These are phyloP conservation scores for Silybum marianum DNA, from an alignment of 129 eudicot genomes.

Conservation along the genomic window DNA sequence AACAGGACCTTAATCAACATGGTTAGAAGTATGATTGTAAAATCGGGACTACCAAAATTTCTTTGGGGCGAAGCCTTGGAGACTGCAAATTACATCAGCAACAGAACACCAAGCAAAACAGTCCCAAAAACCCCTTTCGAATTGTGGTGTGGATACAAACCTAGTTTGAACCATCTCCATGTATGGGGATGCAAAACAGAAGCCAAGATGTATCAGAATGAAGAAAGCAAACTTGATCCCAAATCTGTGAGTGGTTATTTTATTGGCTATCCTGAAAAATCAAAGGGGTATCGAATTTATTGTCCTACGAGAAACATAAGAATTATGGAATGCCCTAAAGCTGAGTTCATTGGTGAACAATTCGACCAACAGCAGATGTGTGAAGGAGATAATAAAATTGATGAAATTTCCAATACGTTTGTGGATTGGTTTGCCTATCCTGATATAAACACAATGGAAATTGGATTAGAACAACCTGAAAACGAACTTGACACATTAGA, in stretches of 20 bases:
- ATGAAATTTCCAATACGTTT: no score
- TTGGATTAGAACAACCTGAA: no score
- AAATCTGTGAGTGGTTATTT: neutral
- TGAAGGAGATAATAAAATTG: neutral
- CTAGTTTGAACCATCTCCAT: neutral
- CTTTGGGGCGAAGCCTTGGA: no score
- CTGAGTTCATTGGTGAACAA: neutral
- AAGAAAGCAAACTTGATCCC: neutral
- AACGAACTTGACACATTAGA: no score
- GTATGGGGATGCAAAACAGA: neutral
- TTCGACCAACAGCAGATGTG: neutral
- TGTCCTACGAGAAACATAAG: neutral
- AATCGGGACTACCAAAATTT: no score
- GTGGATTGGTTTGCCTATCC: no score
- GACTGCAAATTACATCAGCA: neutral
- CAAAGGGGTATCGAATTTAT: neutral
- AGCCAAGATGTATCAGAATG: neutral
- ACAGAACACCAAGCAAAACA: neutral
- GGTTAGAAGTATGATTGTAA: no score
- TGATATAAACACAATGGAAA: no score
- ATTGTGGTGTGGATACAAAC: slow-evolving; percentile 1
- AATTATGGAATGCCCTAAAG: neutral
- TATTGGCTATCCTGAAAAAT: neutral
- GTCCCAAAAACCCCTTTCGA: neutral
- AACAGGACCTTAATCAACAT: no score